A percentile compares a stretch with the other conserved stretches of the same genome.
These are phyloP conservation scores for Eucalyptus grandis DNA, from an alignment of 345 rosid genomes.

Conservation along the genomic window DNA sequence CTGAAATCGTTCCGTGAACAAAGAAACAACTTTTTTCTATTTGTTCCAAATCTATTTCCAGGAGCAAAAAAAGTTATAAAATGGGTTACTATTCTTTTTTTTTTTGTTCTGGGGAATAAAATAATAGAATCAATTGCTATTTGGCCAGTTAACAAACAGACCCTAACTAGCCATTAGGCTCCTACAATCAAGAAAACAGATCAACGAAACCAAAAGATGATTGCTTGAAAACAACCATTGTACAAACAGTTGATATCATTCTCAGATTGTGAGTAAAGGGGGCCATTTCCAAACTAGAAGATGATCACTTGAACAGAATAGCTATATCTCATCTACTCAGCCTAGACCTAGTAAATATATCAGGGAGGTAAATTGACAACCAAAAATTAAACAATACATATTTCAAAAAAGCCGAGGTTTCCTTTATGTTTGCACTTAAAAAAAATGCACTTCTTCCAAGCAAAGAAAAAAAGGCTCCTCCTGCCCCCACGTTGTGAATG, in stretches of 20 bases:
- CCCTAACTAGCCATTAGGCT: neutral
- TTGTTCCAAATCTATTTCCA: too few relatives aligned
- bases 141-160: too few relatives aligned
- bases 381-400: neutral
- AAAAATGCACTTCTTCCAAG: neutral
- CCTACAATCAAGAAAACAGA: neutral
- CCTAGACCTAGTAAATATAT: neutral
- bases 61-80: too few relatives aligned
- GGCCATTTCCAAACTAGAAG: neutral
- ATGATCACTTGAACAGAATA: neutral
- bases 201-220: neutral
- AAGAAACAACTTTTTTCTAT: too few relatives aligned
- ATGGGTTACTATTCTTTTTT: too few relatives aligned
- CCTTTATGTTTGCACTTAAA: neutral
- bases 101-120: fast-evolving
- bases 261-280: neutral
- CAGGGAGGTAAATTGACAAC: neutral
- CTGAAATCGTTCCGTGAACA: too few relatives aligned
- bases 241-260: neutral
- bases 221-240: neutral
- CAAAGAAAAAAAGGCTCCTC: neutral
- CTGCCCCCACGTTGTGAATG: too few relatives aligned
- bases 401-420: neutral
- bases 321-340: neutral
- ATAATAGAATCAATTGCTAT: too few relatives aligned